phyloP scores from a whole-genome alignment of 2,329 filamentous ascomycete species.

The Xylaria sp. region DNA sequence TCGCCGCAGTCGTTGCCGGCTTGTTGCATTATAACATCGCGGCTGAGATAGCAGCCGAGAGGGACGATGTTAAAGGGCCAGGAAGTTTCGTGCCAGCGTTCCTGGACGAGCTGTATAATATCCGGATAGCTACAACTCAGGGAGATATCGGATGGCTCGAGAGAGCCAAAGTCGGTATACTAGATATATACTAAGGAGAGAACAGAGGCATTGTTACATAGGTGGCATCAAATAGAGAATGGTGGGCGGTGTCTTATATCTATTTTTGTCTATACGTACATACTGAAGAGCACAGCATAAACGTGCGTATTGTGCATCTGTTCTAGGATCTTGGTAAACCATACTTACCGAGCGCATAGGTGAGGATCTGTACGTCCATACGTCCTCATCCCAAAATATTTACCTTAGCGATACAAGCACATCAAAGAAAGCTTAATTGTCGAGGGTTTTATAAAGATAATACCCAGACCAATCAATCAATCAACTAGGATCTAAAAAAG shows the following conservation, averaged over 20 bases:
- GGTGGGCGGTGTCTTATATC: neutral
- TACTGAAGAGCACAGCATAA: too few species aligned
- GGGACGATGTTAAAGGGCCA: constrained; percentile 75
- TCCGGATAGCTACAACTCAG: constrained; percentile 60
- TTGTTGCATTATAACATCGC: constrained; percentile 80
- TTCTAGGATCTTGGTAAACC: too few species aligned
- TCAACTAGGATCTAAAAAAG: too few species aligned
- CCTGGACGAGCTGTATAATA: constrained; percentile 73
- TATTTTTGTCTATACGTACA: neutral
- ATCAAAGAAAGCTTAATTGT: too few species aligned
- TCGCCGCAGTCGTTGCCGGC: constrained; percentile 78
- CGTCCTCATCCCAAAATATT: too few species aligned
- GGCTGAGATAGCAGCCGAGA: constrained; percentile 74
- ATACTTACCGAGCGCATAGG: too few species aligned
- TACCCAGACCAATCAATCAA: too few species aligned
- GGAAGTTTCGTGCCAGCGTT: constrained; percentile 89
- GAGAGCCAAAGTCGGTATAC: constrained; percentile 59
- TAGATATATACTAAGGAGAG: constrained; percentile 40
- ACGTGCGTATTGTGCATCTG: too few species aligned
- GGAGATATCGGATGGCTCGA: constrained; percentile 64
- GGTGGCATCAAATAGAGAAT: neutral
- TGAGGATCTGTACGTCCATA: too few species aligned
- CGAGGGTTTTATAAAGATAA: too few species aligned
- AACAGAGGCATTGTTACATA: neutral
- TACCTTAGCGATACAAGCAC: too few species aligned